Conservation (phyloP, 805 yeast genomes). For the Wickerhamomyces rabaulensis region DNA sequence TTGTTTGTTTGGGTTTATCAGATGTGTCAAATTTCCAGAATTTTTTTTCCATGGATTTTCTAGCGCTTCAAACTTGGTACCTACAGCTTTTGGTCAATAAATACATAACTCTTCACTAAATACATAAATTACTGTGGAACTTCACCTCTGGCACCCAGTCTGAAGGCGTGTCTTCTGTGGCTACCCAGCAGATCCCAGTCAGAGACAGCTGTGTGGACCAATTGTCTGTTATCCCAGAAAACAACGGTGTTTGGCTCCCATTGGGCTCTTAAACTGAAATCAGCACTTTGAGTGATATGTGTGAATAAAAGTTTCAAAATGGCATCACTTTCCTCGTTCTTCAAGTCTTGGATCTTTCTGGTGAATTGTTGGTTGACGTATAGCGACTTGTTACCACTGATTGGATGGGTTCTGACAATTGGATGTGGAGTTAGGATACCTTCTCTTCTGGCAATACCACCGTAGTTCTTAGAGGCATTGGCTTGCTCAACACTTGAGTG, state of each 20-base stretch:
- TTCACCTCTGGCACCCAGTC: constrained; percentile 10
- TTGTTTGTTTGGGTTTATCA: not conserved
- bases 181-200: constrained; percentile 34
- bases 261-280: constrained; percentile 18
- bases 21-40: not conserved
- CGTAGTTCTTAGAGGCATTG: constrained; percentile 42
- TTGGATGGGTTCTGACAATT: constrained; percentile 58
- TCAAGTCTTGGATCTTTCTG: constrained; percentile 45
- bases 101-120: not conserved
- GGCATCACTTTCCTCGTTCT: constrained; percentile 43
- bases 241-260: constrained; percentile 21
- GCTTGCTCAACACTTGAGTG: constrained; percentile 38
- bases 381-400: constrained; percentile 56
- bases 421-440: constrained; percentile 37
- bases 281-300: constrained; percentile 41
- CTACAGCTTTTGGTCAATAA: not conserved
- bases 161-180: constrained; percentile 9
- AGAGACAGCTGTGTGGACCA: constrained; percentile 50
- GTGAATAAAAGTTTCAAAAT: constrained; percentile 42
- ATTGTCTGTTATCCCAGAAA: constrained; percentile 23
- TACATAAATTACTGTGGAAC: constrained; percentile 2
- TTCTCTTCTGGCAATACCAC: constrained; percentile 41
- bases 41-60: not conserved
- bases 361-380: constrained; percentile 50
- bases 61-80: no score